Evolutionary conservation across 805 yeast species (phyloP), one percentile per base, ranked within the genome.

Genomic region (Metschnikowia shivogae): DNA sequence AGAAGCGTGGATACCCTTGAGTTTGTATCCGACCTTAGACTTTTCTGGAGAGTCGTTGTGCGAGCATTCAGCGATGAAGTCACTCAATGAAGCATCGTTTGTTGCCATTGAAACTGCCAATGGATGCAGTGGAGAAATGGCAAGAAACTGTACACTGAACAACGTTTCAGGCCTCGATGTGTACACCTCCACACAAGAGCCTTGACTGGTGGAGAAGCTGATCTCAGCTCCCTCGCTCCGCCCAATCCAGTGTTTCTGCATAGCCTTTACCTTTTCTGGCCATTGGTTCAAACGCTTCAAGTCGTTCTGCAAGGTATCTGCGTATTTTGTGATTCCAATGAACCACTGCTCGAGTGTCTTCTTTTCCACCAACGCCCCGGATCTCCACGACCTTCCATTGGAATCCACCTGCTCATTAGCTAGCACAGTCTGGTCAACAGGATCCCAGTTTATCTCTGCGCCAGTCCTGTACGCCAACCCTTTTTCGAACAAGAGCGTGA

Each of bases 371-470:
- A 82, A 48, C 0, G 98, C 99, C 4, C 99, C 99, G 2, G 97
- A 89, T 63, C 99, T 78, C 99, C 99, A 93, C 0, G 97, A 89
- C 44, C 82, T 73, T 0, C 99, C 99, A 36, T 87, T 78, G 1
- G 83, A 63, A 62, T 93, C 99, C 3, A 93, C 97, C 64, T 93
- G 99, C 65, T 93, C 99, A 61, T 72, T 93, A 2, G 99, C 99
- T 48, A 93, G 71, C 1, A 93, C 99, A 0, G 99, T 93, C 52
- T 84, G 78, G 57, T 93, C 99, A 0, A 93, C 79, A 0, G 99
- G 99, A 64, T 93, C 99, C 99, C 99, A 93, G 60, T 93, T 93
- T 47, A 93, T 93, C 55, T 84, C 89, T 0, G 97, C 95, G 39
- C 82, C 81, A 38, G 84, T 82, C 52, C 90, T 75, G 58, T 93